Evolutionary conservation across 495 filamentous ascomycete species (phyloP).

Genomic region (Hyaloscypha bicolor): DNA sequence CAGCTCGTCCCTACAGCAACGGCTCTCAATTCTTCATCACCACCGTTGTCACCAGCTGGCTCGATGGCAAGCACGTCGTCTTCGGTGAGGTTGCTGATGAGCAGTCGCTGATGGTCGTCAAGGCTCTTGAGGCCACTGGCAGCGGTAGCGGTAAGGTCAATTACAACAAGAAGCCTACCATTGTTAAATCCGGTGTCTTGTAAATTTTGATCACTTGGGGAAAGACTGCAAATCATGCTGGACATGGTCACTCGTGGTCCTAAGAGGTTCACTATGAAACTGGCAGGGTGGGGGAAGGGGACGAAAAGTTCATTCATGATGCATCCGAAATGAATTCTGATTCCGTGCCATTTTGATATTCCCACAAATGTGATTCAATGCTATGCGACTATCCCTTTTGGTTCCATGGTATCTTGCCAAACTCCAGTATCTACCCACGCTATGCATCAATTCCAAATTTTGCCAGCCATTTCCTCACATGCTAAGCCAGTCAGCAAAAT

Average conservation of each 20-base stretch:
- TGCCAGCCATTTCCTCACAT: not conserved
- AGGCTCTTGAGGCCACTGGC: constrained; percentile 74
- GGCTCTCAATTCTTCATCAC: constrained; percentile 82
- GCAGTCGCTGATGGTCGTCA: constrained; percentile 64
- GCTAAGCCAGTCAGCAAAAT: constrained; percentile 81
- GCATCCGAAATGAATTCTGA: constrained; percentile 22
- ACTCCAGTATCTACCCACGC: constrained; percentile 25
- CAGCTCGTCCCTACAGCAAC: constrained; percentile 53
- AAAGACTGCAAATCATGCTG: constrained; percentile 20
- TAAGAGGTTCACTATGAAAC: constrained; percentile 2
- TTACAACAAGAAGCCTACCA: constrained; percentile 67
- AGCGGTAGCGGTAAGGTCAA: constrained; percentile 61
- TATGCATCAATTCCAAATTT: constrained; percentile 22
- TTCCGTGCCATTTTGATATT: constrained; percentile 9
- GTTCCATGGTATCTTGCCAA: constrained; percentile 32
- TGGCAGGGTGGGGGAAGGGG: constrained; percentile 16
- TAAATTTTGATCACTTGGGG: constrained; percentile 39
- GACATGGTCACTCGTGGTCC: constrained; percentile 19
- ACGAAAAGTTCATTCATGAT: constrained; percentile 32
- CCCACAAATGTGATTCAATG: constrained; percentile 6
- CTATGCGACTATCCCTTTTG: not conserved
- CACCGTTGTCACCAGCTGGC: constrained; percentile 69
- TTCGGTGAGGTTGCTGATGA: constrained; percentile 76
- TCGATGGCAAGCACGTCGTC: constrained; percentile 80
- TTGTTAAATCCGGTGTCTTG: constrained; percentile 59